Base-by-base conservation (phyloP, 169 alveolate species). In the Babesia bovis region DNA sequence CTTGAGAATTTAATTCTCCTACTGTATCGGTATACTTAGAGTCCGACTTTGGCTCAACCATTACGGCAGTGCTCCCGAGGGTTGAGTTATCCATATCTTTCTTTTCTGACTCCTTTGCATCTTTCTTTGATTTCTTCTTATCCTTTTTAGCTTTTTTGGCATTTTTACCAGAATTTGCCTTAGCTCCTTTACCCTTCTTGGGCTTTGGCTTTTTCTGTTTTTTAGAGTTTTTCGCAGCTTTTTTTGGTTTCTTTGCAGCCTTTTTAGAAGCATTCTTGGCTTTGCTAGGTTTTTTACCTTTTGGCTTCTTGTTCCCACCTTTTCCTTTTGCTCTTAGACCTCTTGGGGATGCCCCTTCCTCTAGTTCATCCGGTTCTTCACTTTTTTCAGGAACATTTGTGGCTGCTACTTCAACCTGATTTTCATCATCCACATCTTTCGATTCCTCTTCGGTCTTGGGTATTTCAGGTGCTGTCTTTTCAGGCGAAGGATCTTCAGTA, bases 161-260 rank as follows among this genome's bases (percentile, higher is more conserved):
- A n/a, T n/a, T n/a, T n/a, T n/a, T n/a, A n/a, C n/a, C n/a, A n/a
- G n/a, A n/a, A n/a, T n/a, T n/a, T n/a, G n/a, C n/a, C 45, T 38
- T 38, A 17, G 3, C 74, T 1, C 45, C 30, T 25, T 41, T 52
- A 2, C n/a, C 56, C 0, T 21, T 17, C 6, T 71, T 69, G 25
- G 0, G 21, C 30, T 15, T 42, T 33, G 32, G 44, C 26, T 30
- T 40, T 38, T 42, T 73, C 23, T 19, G 10, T 15, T 44, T 52
- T 63, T 23, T 33, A 35, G 53, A 1, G 0, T 67, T 23, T 63
- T 74, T 79, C 21, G 36, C 51, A 28, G 47, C 51, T 44, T 73
- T 70, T 28, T 70, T 66, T 40, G 59, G 41, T 25, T 42, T 28
- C 71, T 49, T 47, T 6, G 81, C 45, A 15, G 45, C 59, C 26